Percentiles rank a stretch among this genome's conserved stretches.
Conservation (phyloP, 148 eudicot genomes). For the Silene conica region DNA sequence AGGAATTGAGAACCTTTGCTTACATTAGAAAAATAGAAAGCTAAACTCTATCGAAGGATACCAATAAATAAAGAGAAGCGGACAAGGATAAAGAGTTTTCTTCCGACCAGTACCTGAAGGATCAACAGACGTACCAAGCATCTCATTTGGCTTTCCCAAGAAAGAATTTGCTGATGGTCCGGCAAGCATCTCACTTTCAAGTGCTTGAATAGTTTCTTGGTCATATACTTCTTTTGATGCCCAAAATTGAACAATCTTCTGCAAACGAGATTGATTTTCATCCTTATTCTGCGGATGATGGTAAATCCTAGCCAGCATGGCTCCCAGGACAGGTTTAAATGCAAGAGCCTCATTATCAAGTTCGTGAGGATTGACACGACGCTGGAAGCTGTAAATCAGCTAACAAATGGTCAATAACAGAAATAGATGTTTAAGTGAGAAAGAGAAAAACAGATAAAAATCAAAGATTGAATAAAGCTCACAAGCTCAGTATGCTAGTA, state of each 20-base stretch:
- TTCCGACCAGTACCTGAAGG: constrained; percentile 41
- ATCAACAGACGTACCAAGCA: constrained; percentile 45
- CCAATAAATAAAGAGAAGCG: neutral
- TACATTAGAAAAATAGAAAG: neutral
- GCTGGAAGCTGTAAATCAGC: constrained; percentile 73
- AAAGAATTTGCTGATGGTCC: constrained; percentile 49
- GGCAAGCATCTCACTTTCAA: constrained; percentile 86
- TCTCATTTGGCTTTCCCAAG: constrained; percentile 47
- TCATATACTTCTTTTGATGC: constrained; percentile 96
- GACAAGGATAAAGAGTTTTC: neutral
- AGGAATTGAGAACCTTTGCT: neutral
- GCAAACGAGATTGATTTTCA: constrained; percentile 86
- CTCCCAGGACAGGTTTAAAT: constrained; percentile 83
- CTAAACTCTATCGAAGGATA: neutral
- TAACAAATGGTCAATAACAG: constrained; percentile 10
- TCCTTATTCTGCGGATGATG: constrained; percentile 88
- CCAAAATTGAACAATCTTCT: constrained; percentile 95
- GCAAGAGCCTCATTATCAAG: constrained; percentile 98
- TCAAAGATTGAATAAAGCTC: neutral
- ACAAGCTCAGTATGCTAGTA: neutral
- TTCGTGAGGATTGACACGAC: constrained; percentile 70
- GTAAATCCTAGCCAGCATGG: constrained; percentile 86
- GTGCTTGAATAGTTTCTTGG: constrained; percentile 61
- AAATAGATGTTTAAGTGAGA: neutral
- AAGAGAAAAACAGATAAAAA: neutral